These are phyloP conservation scores for Agaricus sinodeliciosus DNA, from an alignment of 768 basidiomycete genomes.

Conservation along the genomic window DNA sequence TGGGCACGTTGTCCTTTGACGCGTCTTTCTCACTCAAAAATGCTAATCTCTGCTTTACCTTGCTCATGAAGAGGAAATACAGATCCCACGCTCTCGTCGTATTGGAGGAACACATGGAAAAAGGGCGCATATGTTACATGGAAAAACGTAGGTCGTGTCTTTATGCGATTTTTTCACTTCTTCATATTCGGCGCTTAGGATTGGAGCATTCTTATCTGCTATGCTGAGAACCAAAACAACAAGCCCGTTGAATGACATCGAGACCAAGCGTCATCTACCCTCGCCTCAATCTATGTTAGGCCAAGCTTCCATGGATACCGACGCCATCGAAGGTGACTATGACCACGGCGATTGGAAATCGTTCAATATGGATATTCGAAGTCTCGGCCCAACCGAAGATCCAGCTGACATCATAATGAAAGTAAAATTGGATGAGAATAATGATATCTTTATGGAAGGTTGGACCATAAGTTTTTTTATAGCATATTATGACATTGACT, in stretches of 20 bases:
- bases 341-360: neutral
- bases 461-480: neutral
- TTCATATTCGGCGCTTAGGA: conserved; percentile 18
- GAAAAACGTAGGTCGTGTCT: conserved; percentile 19
- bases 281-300: conserved; percentile 9
- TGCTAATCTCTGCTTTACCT: neutral
- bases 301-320: conserved; percentile 5
- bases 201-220: conserved; percentile 32
- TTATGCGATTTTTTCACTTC: neutral
- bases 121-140: conserved; percentile 21
- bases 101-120: conserved; percentile 32
- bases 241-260: neutral
- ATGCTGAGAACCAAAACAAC: conserved; percentile 14
- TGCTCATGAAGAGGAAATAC: conserved; percentile 36
- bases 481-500: neutral
- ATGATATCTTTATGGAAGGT: conserved; percentile 54
- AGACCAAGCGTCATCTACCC: neutral
- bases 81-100: conserved; percentile 46
- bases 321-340: conserved; percentile 10
- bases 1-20: conserved; percentile 33
- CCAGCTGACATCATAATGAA: conserved; percentile 36
- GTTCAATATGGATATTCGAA: conserved; percentile 25
- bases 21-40: neutral
- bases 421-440: conserved; percentile 49
- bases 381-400: conserved; percentile 22